phyloP scores from a whole-genome alignment of 2,329 filamentous ascomycete genomes.

The Aureobasidium sp. region DNA sequence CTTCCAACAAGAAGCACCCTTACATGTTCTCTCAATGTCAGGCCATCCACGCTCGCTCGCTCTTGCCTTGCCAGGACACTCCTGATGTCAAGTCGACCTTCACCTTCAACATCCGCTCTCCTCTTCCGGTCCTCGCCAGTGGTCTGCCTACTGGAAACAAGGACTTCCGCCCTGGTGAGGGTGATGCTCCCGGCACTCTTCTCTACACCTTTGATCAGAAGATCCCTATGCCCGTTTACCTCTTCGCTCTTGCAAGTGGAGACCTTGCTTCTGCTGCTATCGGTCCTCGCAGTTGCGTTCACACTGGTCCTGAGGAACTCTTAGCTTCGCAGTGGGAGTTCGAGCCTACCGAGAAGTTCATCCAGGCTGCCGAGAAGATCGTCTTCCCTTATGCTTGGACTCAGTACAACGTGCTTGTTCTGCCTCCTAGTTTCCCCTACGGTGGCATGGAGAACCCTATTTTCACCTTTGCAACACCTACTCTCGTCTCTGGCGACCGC shows the following conservation, averaged over 20 bases:
- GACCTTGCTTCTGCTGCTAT: conserved; percentile 82
- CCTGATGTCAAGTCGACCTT: conserved; percentile 96
- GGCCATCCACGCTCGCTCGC: conserved; percentile 85
- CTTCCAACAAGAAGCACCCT: conserved; percentile 88
- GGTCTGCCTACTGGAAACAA: conserved; percentile 57
- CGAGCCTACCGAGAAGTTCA: conserved; percentile 88
- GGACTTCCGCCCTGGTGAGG: conserved; percentile 44
- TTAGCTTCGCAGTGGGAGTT: conserved; percentile 83
- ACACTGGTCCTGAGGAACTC: conserved; percentile 81
- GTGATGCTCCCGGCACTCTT: conserved; percentile 48
- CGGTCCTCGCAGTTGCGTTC: conserved; percentile 76
- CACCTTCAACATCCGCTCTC: conserved; percentile 78
- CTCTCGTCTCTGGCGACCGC: conserved; percentile 73
- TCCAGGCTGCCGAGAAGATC: conserved; percentile 72
- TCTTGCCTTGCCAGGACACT: conserved; percentile 96
- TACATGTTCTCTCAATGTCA: conserved; percentile 99
- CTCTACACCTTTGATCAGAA: conserved; percentile 83
- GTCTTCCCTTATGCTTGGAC: conserved; percentile 91
- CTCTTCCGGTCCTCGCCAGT: conserved; percentile 84
- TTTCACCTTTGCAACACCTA: conserved; percentile 91
- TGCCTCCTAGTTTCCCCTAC: conserved; percentile 86
- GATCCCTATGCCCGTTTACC: conserved; percentile 87
- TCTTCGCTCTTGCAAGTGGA: conserved; percentile 82
- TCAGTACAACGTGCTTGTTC: conserved; percentile 85
- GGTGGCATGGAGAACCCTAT: conserved; percentile 73